Evolutionary conservation across 345 rosid genomes (phyloP).

Genomic region (Citrus sinensis): DNA sequence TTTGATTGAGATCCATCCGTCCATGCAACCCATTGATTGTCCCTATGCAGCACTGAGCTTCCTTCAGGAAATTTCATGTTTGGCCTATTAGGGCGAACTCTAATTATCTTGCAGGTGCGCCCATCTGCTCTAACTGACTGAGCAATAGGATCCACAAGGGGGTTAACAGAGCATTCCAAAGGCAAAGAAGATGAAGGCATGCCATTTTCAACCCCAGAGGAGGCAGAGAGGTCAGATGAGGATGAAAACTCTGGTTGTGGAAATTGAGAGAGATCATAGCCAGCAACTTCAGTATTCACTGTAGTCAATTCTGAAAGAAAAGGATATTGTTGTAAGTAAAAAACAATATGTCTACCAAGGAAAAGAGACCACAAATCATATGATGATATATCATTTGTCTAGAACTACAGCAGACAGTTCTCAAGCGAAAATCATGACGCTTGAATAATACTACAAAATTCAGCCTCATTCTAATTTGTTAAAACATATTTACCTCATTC

Average conservation of each 20-base stretch:
- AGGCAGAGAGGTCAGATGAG: not conserved
- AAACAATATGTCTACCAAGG: not conserved
- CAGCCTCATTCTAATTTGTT: not conserved
- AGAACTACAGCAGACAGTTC: not conserved
- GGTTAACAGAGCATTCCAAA: not conserved
- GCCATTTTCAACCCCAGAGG: not conserved
- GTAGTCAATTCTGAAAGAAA: slow-evolving; percentile 7
- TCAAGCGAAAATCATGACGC: not conserved
- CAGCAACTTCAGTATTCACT: not conserved
- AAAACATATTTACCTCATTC: not conserved
- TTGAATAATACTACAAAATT: not conserved
- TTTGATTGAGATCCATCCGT: slow-evolving; percentile 5
- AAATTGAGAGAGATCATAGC: not conserved
- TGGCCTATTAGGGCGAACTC: slow-evolving; percentile 17
- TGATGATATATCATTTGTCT: not conserved
- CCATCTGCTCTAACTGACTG: not conserved
- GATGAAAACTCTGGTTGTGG: slow-evolving; percentile 16
- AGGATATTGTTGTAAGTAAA: not conserved
- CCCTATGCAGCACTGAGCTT: slow-evolving; percentile 16
- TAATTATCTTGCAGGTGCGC: not conserved
- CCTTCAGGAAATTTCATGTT: slow-evolving; percentile 25
- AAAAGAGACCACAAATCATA: not conserved
- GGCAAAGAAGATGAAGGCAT: not conserved
- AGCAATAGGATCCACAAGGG: not conserved
- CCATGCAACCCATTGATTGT: slow-evolving; percentile 29